A percentile compares a stretch with the other conserved stretches of the same genome.
These are phyloP conservation scores for Podospora appendiculata DNA, from an alignment of 495 filamentous ascomycete genomes.

Conservation along the genomic window DNA sequence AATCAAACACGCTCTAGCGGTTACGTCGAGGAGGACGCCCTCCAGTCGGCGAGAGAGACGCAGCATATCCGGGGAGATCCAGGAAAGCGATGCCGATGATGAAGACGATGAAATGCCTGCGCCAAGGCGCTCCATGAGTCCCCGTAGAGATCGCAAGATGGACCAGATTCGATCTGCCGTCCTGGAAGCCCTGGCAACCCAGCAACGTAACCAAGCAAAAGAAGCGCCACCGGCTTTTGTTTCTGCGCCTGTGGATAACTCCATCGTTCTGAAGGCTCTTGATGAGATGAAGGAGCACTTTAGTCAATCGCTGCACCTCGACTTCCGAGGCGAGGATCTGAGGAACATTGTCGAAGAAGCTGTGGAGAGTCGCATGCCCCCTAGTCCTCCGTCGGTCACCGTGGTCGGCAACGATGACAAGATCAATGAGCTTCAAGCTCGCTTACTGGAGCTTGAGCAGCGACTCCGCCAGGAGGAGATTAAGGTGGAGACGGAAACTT, in stretches of 20 bases:
- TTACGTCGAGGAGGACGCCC: conserved; percentile 30
- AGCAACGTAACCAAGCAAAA: conserved; percentile 32
- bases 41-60: conserved; percentile 41
- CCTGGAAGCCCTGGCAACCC: conserved; percentile 67
- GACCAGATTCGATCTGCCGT: conserved; percentile 77
- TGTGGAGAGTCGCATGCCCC: conserved; percentile 41
- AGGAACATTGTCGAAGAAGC: conserved; percentile 52
- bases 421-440: conserved; percentile 31
- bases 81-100: conserved; percentile 88
- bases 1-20: conserved; percentile 62
- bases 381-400: conserved; percentile 22
- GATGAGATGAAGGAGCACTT: conserved; percentile 45
- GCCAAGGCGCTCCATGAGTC: conserved; percentile 55
- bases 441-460: conserved; percentile 35
- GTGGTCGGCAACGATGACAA: conserved; percentile 21
- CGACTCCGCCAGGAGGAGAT: conserved; percentile 35
- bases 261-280: conserved; percentile 25
- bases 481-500: conserved; percentile 30
- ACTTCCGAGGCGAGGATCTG: conserved; percentile 48
- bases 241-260: conserved; percentile 15
- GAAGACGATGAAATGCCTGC: conserved; percentile 69
- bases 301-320: conserved; percentile 30
- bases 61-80: conserved; percentile 55
- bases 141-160: conserved; percentile 64
- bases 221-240: conserved; percentile 16